Evolutionary conservation across 108 stramenopile genomes (phyloP).

Genomic region (Aurantiochytrium sp.): DNA sequence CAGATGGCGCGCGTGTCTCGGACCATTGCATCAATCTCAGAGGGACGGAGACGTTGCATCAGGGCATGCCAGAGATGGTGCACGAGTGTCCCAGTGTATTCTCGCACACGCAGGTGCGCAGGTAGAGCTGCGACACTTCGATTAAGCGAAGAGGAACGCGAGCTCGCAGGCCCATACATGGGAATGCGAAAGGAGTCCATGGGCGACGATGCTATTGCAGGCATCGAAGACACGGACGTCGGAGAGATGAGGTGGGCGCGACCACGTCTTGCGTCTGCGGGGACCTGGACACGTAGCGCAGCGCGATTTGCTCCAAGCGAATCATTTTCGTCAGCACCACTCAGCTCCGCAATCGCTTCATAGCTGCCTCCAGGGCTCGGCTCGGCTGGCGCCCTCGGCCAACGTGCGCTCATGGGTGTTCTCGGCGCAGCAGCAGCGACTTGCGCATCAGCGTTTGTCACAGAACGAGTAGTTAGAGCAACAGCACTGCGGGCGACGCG

Average conservation of each 20-base stretch:
- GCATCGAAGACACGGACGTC: background rate
- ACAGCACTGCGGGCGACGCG: too few species aligned
- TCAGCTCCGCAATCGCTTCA: background rate
- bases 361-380: background rate
- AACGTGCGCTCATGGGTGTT: background rate
- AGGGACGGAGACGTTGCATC: background rate
- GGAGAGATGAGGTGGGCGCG: background rate
- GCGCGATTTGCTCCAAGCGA: background rate
- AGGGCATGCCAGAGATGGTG: background rate
- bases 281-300: background rate
- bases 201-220: background rate
- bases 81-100: background rate
- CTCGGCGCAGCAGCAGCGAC: too few species aligned
- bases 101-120: background rate
- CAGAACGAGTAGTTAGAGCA: too few species aligned
- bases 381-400: background rate
- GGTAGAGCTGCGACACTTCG: background rate
- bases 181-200: background rate
- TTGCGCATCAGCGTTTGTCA: too few species aligned
- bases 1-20: background rate
- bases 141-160: background rate
- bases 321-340: background rate
- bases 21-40: background rate
- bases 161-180: background rate
- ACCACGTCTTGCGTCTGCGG: background rate